Conservation (phyloP, 352 stramenopile genomes). For the Globisporangium cylindrosporum region DNA sequence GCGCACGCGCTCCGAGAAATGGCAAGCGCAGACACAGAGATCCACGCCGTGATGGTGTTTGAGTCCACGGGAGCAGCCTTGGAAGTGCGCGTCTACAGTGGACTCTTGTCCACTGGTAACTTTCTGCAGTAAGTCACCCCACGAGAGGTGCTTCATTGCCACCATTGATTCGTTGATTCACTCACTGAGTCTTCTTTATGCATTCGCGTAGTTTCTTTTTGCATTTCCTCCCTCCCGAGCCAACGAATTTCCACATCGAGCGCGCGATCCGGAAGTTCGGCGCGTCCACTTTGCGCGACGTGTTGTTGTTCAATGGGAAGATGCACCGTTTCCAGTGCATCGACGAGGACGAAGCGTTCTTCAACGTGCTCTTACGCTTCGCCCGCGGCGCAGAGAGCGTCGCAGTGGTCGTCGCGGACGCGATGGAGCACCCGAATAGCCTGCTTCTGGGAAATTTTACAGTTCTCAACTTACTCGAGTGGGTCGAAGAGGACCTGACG, state of each 20-base stretch:
- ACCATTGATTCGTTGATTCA: background rate
- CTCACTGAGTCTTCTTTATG: background rate
- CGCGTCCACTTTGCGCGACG: conserved; percentile 27
- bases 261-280: conserved; percentile 37
- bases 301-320: conserved; percentile 27
- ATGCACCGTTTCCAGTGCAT: conserved; percentile 32
- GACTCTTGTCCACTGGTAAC: conserved; percentile 36
- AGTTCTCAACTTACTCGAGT: conserved; percentile 44
- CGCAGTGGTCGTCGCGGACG: conserved; percentile 38
- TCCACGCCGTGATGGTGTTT: conserved; percentile 26
- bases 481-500: conserved; percentile 54
- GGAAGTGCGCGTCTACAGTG: conserved; percentile 21
- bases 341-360: conserved; percentile 46
- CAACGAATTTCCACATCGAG: conserved; percentile 38
- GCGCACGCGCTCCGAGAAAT: conserved; percentile 36
- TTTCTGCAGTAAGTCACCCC: conserved; percentile 31
- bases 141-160: background rate
- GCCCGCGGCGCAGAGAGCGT: conserved; percentile 39
- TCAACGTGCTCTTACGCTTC: conserved; percentile 53
- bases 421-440: conserved; percentile 14
- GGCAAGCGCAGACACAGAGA: conserved; percentile 11
- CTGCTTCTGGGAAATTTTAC: conserved; percentile 40
- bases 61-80: conserved; percentile 4
- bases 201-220: conserved; percentile 29
- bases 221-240: conserved; percentile 30